Percentiles rank a stretch among this genome's conserved stretches.
These are phyloP conservation scores for Talaromyces stipitatus DNA, from an alignment of 495 filamentous ascomycete genomes.

Conservation along the genomic window DNA sequence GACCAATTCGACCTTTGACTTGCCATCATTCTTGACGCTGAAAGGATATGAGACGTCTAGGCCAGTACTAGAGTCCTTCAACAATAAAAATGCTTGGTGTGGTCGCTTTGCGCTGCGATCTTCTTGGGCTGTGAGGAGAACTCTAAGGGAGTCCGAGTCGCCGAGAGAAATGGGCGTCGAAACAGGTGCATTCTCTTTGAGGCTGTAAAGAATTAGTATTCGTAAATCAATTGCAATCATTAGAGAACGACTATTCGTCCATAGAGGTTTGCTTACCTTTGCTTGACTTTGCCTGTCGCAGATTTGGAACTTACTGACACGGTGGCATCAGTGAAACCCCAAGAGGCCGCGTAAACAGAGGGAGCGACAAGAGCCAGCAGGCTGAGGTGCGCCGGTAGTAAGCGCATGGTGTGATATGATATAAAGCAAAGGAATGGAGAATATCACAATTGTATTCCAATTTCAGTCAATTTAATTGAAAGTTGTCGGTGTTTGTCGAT, in stretches of 20 bases:
- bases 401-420: slow-evolving; percentile 26
- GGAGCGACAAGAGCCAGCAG: slow-evolving; percentile 33
- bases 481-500: too few relatives aligned
- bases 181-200: slow-evolving; percentile 55
- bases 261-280: background rate
- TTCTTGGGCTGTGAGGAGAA: slow-evolving; percentile 74
- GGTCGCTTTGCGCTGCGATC: slow-evolving; percentile 69
- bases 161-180: slow-evolving; percentile 57
- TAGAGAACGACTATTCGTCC: background rate
- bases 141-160: slow-evolving; percentile 66
- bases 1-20: slow-evolving; percentile 78
- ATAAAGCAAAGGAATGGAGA: background rate
- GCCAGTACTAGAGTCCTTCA: slow-evolving; percentile 64
- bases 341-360: slow-evolving; percentile 59
- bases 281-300: slow-evolving; percentile 15
- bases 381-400: slow-evolving; percentile 33
- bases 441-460: background rate
- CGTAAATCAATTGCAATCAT: background rate
- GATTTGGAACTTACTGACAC: slow-evolving; percentile 68
- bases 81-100: slow-evolving; percentile 85
- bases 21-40: slow-evolving; percentile 77
- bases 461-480: too few relatives aligned
- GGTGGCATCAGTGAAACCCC: slow-evolving; percentile 81
- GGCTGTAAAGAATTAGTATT: slow-evolving; percentile 34
- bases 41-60: slow-evolving; percentile 88